A percentile compares a stretch with the other conserved stretches of the same genome.
These are phyloP conservation scores for Phytophthora nicotianae DNA, from an alignment of 352 stramenopile genomes.

Conservation along the genomic window DNA sequence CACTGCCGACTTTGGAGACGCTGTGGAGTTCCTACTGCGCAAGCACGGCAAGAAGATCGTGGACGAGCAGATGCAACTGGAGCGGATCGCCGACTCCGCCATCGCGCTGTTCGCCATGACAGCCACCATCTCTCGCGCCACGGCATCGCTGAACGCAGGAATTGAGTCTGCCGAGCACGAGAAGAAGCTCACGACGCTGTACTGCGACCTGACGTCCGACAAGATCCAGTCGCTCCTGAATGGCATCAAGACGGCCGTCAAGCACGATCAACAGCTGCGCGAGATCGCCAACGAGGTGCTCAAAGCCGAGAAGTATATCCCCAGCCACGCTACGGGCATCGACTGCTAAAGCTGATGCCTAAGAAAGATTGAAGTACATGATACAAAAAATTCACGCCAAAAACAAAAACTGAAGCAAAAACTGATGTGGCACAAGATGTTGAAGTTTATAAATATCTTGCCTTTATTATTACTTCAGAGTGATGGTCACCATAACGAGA, in stretches of 20 bases:
- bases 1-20: conserved; percentile 78
- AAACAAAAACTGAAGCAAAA: conserved; percentile 28
- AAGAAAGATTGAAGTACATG: not conserved
- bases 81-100: conserved; percentile 84
- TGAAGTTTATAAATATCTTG: conserved; percentile 25
- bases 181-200: conserved; percentile 78
- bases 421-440: conserved; percentile 15
- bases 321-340: conserved; percentile 76
- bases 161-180: conserved; percentile 74
- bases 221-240: conserved; percentile 69
- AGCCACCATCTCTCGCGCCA: conserved; percentile 85
- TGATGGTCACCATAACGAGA: conserved; percentile 19
- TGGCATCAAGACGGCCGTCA: conserved; percentile 62
- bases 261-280: conserved; percentile 72
- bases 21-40: conserved; percentile 75
- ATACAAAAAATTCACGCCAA: conserved; percentile 16
- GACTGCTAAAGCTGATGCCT: conserved; percentile 51
- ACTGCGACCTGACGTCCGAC: conserved; percentile 74
- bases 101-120: conserved; percentile 89
- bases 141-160: conserved; percentile 55
- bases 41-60: conserved; percentile 91
- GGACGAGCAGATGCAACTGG: conserved; percentile 87
- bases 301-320: conserved; percentile 76
- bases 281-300: conserved; percentile 85
- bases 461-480: conserved; percentile 21